phyloP scores from a whole-genome alignment of 2,329 filamentous ascomycete genomes.

The Ilyonectria destructans region DNA sequence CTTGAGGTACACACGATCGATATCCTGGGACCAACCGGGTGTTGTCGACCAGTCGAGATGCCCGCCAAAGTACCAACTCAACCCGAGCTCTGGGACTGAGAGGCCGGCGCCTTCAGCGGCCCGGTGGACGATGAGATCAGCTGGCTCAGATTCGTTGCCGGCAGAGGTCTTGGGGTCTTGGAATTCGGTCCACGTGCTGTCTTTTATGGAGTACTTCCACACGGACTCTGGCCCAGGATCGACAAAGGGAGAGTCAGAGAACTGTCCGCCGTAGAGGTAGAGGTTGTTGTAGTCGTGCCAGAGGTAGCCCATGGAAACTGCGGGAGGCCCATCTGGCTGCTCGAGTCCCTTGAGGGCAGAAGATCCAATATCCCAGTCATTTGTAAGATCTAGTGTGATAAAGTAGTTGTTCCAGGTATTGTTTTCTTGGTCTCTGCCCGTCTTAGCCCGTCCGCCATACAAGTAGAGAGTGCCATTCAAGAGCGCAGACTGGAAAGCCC shows the following conservation, averaged over 20 bases:
- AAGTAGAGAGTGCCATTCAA: slow-evolving; percentile 85
- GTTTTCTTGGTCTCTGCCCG: slow-evolving; percentile 68
- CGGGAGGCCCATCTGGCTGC: slow-evolving; percentile 78
- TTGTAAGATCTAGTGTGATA: slow-evolving; percentile 79
- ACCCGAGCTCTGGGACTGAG: slow-evolving; percentile 78
- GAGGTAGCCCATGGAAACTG: slow-evolving; percentile 81
- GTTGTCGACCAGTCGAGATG: slow-evolving; percentile 77
- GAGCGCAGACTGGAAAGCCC: slow-evolving; percentile 78
- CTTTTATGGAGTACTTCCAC: slow-evolving; percentile 79
- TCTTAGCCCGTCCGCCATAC: slow-evolving; percentile 80
- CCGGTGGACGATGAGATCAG: slow-evolving; percentile 73
- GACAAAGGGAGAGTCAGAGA: slow-evolving; percentile 74
- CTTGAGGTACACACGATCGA: slow-evolving; percentile 78
- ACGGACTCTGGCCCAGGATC: slow-evolving; percentile 74
- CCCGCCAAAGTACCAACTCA: slow-evolving; percentile 86
- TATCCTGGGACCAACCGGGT: slow-evolving; percentile 77
- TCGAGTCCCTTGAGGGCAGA: slow-evolving; percentile 76
- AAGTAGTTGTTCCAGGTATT: slow-evolving; percentile 86
- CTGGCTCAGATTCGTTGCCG: slow-evolving; percentile 74
- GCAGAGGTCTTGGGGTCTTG: slow-evolving; percentile 73
- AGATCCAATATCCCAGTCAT: slow-evolving; percentile 78
- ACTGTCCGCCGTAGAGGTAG: slow-evolving; percentile 83
- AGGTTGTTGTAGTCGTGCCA: slow-evolving; percentile 82
- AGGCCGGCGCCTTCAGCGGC: slow-evolving; percentile 83
- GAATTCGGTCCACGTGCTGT: slow-evolving; percentile 75